Base-by-base conservation (phyloP, 257 asterid species). In the Solanum tacnaense region DNA sequence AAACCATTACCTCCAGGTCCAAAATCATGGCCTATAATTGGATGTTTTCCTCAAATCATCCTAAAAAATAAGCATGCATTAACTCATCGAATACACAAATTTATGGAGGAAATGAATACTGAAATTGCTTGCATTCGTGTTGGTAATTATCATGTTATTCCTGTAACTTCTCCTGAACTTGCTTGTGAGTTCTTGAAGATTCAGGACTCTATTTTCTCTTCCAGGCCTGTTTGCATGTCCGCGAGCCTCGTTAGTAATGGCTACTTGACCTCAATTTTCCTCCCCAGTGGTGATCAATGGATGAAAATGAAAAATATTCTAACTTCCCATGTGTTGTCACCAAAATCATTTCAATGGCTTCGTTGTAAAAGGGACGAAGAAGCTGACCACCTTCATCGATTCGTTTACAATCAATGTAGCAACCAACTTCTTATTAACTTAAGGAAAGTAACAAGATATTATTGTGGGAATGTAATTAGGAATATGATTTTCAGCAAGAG, bases 131-230 rank as follows among this genome's bases (percentile, higher is more conserved):
- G 86, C 46, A 87, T 89, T 13, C 89, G 84, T 46, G 35, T 89
- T 0, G 88, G 84, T 4, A 13, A 1, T 6, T 23, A 36, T 16
- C 44, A 81, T 12, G 39, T 86, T 7, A 86, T 90, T 76, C 71
- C 88, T 7, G 89, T 90, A 74, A 78, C 86, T 6, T 88, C 91
- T 27, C 91, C 89, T 20, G 89, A 90, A 6, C 89, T 90, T 32
- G 89, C 91, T 23, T n/a, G 88, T 6, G 86, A 90, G 86, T 87
- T 90, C 84, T 76, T 88, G 71, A 84, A 52, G 76, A 84, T 39
- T 6, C 90, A 84, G 0, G 92, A 90, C 60, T 39, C 35, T 0
- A 9, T 29, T 31, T 90, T 90, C 52, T 41, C 87, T 5, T 87
- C 89, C 3, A 52, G 86, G 35, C 91, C 90, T 2, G 3, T 46